Evolutionary conservation across 2,329 filamentous ascomycete genomes (phyloP).

Genomic region (Microdochium bolleyi): DNA sequence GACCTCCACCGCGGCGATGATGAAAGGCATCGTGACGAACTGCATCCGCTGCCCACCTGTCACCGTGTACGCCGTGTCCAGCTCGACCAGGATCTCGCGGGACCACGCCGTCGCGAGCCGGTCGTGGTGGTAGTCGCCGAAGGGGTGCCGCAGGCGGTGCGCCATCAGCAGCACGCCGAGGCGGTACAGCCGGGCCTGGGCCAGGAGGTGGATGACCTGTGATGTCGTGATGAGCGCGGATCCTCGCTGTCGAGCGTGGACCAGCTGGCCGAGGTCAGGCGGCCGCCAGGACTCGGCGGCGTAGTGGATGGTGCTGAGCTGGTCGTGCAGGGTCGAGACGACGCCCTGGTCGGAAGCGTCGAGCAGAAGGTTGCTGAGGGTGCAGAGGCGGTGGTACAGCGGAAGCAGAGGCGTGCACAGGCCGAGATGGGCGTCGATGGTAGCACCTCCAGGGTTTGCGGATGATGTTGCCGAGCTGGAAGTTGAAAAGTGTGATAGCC

Average conservation of each 20-base stretch:
- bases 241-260: slow-evolving; percentile 6
- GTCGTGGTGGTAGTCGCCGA: slow-evolving; percentile 11
- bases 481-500: background rate
- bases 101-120: slow-evolving; percentile 15
- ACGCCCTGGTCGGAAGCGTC: slow-evolving; percentile 1
- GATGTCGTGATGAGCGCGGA: slow-evolving; percentile 5
- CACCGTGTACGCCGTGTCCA: slow-evolving; percentile 11
- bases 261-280: slow-evolving; percentile 8
- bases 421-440: slow-evolving; percentile 13
- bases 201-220: slow-evolving; percentile 14
- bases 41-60: slow-evolving; percentile 11
- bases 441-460: background rate
- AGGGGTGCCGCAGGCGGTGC: slow-evolving; percentile 13
- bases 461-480: background rate
- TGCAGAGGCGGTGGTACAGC: slow-evolving; percentile 17
- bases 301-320: slow-evolving; percentile 10
- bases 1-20: slow-evolving; percentile 16
- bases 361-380: slow-evolving; percentile 12
- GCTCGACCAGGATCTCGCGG: slow-evolving; percentile 15
- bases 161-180: slow-evolving; percentile 14
- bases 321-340: slow-evolving; percentile 8
- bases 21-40: slow-evolving; percentile 17
- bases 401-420: slow-evolving; percentile 16
- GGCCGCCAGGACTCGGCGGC: slow-evolving; percentile 16
- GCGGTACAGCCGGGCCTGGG: slow-evolving; percentile 17